These are phyloP conservation scores for Colletotrichum sidae DNA, from an alignment of 2,329 filamentous ascomycete species.

Conservation along the genomic window DNA sequence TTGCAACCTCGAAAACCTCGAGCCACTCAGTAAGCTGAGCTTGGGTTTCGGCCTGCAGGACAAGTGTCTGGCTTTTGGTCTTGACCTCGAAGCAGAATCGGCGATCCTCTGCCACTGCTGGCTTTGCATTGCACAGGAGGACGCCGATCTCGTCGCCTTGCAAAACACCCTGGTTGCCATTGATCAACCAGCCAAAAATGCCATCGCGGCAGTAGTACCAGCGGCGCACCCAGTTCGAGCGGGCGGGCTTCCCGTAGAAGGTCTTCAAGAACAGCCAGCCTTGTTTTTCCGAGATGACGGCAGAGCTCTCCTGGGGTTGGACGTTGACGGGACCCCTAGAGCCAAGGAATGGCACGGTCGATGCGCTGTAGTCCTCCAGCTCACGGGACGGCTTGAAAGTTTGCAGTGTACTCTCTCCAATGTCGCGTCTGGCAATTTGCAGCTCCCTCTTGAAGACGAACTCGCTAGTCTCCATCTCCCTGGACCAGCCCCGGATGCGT, in stretches of 20 bases:
- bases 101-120: conserved; percentile 90
- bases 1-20: conserved; percentile 90
- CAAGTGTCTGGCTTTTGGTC: conserved; percentile 90
- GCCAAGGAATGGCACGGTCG: conserved; percentile 88
- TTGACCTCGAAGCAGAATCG: conserved; percentile 99
- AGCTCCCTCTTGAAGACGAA: conserved; percentile 85
- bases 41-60: conserved; percentile 94
- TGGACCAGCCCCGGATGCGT: conserved; percentile 90
- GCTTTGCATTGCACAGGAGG: conserved; percentile 90
- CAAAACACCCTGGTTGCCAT: conserved; percentile 86
- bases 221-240: conserved; percentile 88
- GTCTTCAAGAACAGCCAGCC: conserved; percentile 92
- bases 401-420: conserved; percentile 81
- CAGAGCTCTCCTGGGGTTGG: conserved; percentile 63
- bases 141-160: conserved; percentile 98
- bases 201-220: conserved; percentile 98
- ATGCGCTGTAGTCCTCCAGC: conserved; percentile 90
- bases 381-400: conserved; percentile 86
- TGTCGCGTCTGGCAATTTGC: conserved; percentile 79
- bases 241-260: conserved; percentile 86
- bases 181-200: conserved; percentile 94
- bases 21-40: conserved; percentile 94
- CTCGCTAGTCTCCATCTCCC: conserved; percentile 94
- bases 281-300: conserved; percentile 81
- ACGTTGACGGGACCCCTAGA: conserved; percentile 75